Base-by-base conservation (phyloP, 345 rosid species). In the Populus nigra region DNA sequence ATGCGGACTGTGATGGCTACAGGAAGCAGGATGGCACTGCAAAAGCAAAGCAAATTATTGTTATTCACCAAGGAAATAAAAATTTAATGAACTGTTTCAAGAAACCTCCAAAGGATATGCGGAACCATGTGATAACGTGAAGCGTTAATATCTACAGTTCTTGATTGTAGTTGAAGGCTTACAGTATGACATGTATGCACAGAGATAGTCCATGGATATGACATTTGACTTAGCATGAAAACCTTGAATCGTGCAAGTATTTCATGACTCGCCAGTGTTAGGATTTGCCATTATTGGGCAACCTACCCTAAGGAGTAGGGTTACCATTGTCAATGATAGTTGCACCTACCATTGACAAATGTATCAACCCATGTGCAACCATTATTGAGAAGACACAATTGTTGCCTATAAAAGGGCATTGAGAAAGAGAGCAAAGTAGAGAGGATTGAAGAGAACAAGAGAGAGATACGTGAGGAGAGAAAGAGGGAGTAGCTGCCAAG, bases 1-100 rank as follows among this genome's bases (percentile, higher is more conserved):
- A 86, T 76, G 78, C 88, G 89, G 89, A 92, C 88, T 77, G 97
- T 92, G 77, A 88, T 86, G 1, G 92, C 90, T 38, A 88, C 89
- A 16, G 93, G 97, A 74, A 90, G 88, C 35, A 92, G 72, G 77
- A 92, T 92, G 36, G 90, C 94, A 83, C 97, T 89, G 85, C 79
- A 74, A 33, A 33, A 33, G 36, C 36, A 76, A 29, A 50, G 10
- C 53, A 16, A 79, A 73, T 8, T 5, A 5, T 35, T 16, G 29
- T 35, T 36, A 72, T 49, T 25, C n/a, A 45, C 18, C 1, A 20
- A 72, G 16, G 0, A 39, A 23, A 29, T n/a, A 33, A n/a, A 31
- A 53, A 39, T 1, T 7, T 39, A 39, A 39, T 8, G 10, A 39
- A 53, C 7, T 18, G 23, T 57, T 10, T 6, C 17, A 53, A 61